Evolutionary conservation across 176 grass and related monocot species (phyloP), one percentile per base, ranked within the genome.

Genomic region (Hsuehochloa calcarea): DNA sequence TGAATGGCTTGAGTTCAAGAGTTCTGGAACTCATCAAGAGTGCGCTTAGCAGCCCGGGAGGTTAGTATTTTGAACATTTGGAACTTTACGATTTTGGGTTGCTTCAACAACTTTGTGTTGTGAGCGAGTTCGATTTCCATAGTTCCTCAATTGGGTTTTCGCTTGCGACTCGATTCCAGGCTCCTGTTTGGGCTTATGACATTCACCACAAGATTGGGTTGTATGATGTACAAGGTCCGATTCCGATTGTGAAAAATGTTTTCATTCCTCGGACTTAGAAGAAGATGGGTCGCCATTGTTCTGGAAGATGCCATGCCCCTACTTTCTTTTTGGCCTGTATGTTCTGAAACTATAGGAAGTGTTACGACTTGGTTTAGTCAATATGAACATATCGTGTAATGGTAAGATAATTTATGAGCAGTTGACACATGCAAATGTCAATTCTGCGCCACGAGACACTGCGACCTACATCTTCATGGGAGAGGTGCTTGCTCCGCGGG

Each of bases 141-240:
- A 16, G 7, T 56, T 87, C 11, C 31, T 77, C 43, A 75, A 70
- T 73, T 67, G 11, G n/a, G 29, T 85, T 92, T 86, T 88, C 65
- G 80, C 58, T 19, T 10, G 78, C 70, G 90, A 99, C 93, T 89
- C 84, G 50, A 85, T 82, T 77, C 96, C 96, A 44, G 96, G 93
- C 26, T 99, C 58, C 81, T 99, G 38, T 99, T 96, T 86, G 96
- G 93, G 41, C 81, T 99, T 74, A 84, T 99, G 54, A 99, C 91
- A 72, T 96, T 94, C 91, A 99, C 78, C 93, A 99, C 69, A 99
- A 96, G 86, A 94, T 99, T 81, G 93, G 96, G 16, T 50, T 99
- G 62, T 99, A 99, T 87, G 96, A 99, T 89, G 81, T 99, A 58
- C 93, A 99, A 90, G 96, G 93, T 63, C 93, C 88, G 25, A 85